Base-by-base conservation (phyloP, 768 basidiomycete genomes). In the Mycena epipterygia region DNA sequence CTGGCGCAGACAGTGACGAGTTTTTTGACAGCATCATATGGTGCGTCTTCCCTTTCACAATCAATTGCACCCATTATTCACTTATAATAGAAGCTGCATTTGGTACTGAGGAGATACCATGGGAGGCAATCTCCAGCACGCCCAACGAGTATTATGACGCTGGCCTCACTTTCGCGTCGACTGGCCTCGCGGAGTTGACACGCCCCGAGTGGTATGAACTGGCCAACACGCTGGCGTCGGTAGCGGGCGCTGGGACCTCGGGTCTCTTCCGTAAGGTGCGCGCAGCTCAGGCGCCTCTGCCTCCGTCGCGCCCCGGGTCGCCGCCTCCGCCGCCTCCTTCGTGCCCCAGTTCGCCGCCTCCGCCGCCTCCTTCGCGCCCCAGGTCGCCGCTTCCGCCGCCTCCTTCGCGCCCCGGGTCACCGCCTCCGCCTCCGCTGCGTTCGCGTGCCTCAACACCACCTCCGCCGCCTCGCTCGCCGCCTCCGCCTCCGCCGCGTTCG, bases 31-130 rank as follows among this genome's bases (percentile, higher is more conserved):
- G 32, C 13, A 5, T 53, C 52, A 4, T 53, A 53, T 33, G 29
- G 52, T 53, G 32, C 52, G 52, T 53, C 29, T 30, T 53, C n/a
- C 9, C 7, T 5, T 53, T 53, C 16, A 30, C 30, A 5, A 16
- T 29, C 42, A 19, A 53, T 32, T 8, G 12, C 12, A 7, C 27
- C 3, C 5, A 21, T 53, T 32, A 53, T 53, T 53, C 3, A 53
- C 52, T 32, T 33, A 37, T 30, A 11, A 35, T 19, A 55, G 53
- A 55, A 55, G 53, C 53, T 55, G 53, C 53, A 13, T 55, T 55
- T 30, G 53, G 53, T 7, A 55, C 14, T 33, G 17, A 19, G 35
- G 53, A 55, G 17, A 55, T 55, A 30, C 30, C 35, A n/a, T 51
- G 49, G 49, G 19, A 5, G 5, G 49, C 49, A 51, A 51, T 51